These are phyloP conservation scores for Aureobasidium mangrovei DNA, from an alignment of 2,329 filamentous ascomycete species.

Conservation along the genomic window DNA sequence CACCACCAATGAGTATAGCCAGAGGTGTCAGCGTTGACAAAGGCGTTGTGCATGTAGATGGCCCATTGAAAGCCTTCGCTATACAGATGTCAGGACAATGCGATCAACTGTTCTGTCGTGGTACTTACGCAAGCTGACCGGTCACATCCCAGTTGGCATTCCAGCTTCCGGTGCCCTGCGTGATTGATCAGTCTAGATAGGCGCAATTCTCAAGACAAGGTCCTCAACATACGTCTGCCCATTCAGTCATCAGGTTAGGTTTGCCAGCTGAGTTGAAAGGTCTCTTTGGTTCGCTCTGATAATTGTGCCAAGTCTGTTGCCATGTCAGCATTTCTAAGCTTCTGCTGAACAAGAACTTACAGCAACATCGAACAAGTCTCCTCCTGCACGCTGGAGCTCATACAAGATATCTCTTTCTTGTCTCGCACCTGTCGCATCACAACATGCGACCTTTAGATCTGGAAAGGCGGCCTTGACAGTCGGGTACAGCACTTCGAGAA, in stretches of 20 bases:
- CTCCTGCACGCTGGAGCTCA: conserved; percentile 16
- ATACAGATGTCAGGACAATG: not conserved
- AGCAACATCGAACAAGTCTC: conserved; percentile 18
- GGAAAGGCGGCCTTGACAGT: conserved; percentile 20
- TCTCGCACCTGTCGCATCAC: conserved; percentile 19
- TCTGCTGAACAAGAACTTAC: not conserved
- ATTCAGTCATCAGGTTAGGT: conserved; percentile 20
- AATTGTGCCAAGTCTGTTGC: conserved; percentile 20
- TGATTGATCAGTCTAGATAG: not conserved
- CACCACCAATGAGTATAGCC: conserved; percentile 20
- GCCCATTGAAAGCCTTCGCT: conserved; percentile 22
- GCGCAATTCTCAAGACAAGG: not conserved
- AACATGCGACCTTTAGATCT: conserved; percentile 17
- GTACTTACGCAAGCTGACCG: conserved; percentile 7
- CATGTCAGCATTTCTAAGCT: not conserved
- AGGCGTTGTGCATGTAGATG: conserved; percentile 22
- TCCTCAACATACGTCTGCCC: conserved; percentile 12
- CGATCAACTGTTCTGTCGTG: not conserved
- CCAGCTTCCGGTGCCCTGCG: conserved; percentile 5
- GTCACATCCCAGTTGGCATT: conserved; percentile 17
- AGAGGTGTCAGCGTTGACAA: conserved; percentile 13
- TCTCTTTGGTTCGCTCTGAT: conserved; percentile 19
- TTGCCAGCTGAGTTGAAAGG: conserved; percentile 17
- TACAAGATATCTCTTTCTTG: conserved; percentile 19
- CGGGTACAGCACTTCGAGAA: conserved; percentile 19